phyloP scores from a whole-genome alignment of 2,329 filamentous ascomycete species.

The Hypoxylon sp. region DNA sequence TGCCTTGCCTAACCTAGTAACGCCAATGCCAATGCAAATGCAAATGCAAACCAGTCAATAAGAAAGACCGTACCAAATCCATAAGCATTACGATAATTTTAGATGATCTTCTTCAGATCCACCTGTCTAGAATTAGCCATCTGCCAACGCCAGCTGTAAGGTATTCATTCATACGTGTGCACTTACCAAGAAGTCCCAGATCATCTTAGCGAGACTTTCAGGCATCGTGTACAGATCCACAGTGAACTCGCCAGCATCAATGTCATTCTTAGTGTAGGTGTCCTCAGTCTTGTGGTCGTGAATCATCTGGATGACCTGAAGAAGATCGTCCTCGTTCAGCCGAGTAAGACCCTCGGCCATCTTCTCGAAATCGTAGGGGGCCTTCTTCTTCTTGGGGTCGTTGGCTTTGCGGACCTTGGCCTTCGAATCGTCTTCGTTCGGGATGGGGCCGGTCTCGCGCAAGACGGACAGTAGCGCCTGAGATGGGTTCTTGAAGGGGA shows the following conservation, averaged over 20 bases:
- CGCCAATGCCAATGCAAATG: conserved; percentile 44
- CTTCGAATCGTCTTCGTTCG: conserved; percentile 72
- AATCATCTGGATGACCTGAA: conserved; percentile 96
- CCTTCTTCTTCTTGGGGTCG: conserved; percentile 79
- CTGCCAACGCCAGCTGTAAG: neutral
- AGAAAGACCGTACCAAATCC: too few relatives aligned
- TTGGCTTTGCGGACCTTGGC: conserved; percentile 67
- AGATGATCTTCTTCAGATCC: conserved; percentile 46
- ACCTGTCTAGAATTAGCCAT: conserved; percentile 35
- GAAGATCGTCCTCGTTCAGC: conserved; percentile 88
- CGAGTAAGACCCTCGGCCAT: conserved; percentile 90
- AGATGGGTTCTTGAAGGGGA: conserved; percentile 93
- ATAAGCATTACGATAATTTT: too few relatives aligned
- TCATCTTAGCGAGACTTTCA: conserved; percentile 85
- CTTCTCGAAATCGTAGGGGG: conserved; percentile 88
- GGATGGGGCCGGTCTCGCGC: conserved; percentile 85
- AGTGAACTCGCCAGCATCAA: conserved; percentile 97
- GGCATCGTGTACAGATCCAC: conserved; percentile 98
- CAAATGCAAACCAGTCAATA: conserved; percentile 14
- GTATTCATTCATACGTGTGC: neutral
- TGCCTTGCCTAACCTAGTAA: conserved; percentile 36
- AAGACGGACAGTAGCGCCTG: conserved; percentile 81
- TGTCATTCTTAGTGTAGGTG: conserved; percentile 96
- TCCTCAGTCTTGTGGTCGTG: conserved; percentile 95
- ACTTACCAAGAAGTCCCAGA: conserved; percentile 84